Evolutionary conservation across 169 alveolate genomes (phyloP), one percentile per base, ranked within the genome.

Genomic region (Eimeria sp.): DNA sequence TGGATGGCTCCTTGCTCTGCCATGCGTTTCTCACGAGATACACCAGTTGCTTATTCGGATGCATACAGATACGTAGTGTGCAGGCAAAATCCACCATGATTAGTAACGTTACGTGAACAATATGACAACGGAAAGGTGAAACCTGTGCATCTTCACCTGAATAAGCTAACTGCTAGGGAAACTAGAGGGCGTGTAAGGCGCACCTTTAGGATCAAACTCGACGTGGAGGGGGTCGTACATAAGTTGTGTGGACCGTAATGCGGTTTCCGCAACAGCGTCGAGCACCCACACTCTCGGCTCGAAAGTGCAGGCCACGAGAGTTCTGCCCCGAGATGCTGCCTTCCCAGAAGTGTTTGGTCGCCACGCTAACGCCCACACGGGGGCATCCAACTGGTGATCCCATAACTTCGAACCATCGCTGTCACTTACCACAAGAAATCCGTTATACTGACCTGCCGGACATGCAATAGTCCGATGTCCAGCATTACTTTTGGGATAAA

Each of bases 271-370:
- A 43, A 89, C 72, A 22, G 65, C 92, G 94, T 98, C 98, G 88
- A 98, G 97, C 54, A 97, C 96, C 94, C 97, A 90, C 22, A 99
- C 95, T 20, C 98, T 97, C 82, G 97, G 97, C 94, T 98, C 98
- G 99, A 99, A 98, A 51, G 98, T 98, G n/a, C 99, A 98, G 16
- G 98, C 99, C 49, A 97, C 98, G 27, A 98, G 97, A 47, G 96
- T 58, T 75, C 89, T 96, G 20, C 30, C 78, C 67, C 22, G 61
- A 30, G 3, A 10, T 4, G 49, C 91, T 10, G 83, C 76, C 45
- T 49, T n/a, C 25, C 45, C 14, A 34, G 75, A 47, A 34, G 43
- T 16, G 89, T 91, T 54, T 27, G 94, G 93, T 72, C 98, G 96
- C 98, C 99, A 98, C 4, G 96, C 97, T 94, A 98, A 87, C 54